These are phyloP conservation scores for Aspergillus aculeatus DNA, from an alignment of 2,329 filamentous ascomycete genomes.

Conservation along the genomic window DNA sequence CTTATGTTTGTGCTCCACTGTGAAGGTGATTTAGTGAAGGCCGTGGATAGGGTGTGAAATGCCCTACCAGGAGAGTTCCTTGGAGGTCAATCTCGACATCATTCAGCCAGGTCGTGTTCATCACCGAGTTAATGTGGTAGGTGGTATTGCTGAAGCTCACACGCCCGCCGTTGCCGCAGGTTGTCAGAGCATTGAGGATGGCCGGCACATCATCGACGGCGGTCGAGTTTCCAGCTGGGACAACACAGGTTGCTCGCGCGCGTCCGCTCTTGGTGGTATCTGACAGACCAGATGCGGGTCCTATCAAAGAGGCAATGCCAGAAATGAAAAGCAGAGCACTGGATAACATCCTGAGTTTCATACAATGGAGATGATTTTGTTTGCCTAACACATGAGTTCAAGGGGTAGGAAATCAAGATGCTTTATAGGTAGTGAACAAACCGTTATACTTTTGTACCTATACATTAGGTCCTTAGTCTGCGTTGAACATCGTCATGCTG, in stretches of 20 bases:
- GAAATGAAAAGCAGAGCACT: not conserved
- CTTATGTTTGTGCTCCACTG: slow-evolving; percentile 38
- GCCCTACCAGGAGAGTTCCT: slow-evolving; percentile 48
- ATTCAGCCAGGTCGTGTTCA: slow-evolving; percentile 50
- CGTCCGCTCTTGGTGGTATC: not conserved
- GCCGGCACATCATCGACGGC: slow-evolving; percentile 51
- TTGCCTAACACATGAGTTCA: not conserved
- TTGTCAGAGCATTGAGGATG: slow-evolving; percentile 51
- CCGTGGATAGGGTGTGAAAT: not conserved
- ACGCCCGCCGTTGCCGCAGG: slow-evolving; percentile 51
- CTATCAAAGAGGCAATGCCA: not conserved
- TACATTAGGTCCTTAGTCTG: not conserved
- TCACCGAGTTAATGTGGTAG: slow-evolving; percentile 51
- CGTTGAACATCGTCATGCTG: not conserved
- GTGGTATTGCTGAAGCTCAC: slow-evolving; percentile 52
- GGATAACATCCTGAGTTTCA: not conserved
- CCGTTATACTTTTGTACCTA: not conserved
- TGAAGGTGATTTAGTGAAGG: not conserved
- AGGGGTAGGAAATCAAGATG: not conserved
- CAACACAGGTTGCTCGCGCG: slow-evolving; percentile 2
- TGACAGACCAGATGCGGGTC: not conserved
- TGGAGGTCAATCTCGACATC: slow-evolving; percentile 51
- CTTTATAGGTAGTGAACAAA: not conserved
- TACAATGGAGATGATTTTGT: not conserved
- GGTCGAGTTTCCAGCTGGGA: slow-evolving; percentile 19